These are phyloP conservation scores for Cystofilobasidium ferigula DNA, from an alignment of 768 basidiomycete species.

Conservation along the genomic window DNA sequence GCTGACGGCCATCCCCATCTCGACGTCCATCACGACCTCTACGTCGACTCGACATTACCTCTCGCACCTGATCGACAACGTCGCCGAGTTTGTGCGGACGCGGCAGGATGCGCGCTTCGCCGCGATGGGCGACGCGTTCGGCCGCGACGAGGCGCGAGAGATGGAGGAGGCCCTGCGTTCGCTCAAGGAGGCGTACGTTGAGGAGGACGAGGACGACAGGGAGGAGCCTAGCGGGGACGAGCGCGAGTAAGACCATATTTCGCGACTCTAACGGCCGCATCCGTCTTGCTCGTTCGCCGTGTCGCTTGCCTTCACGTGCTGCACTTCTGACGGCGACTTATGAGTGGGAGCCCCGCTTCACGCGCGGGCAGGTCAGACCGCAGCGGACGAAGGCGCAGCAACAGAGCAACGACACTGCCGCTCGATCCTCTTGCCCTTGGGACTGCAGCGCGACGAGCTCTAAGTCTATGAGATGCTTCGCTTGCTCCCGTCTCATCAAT, in stretches of 20 bases:
- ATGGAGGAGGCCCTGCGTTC: slow-evolving; percentile 8
- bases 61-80: slow-evolving; percentile 1
- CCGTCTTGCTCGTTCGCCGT: too few species aligned
- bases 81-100: slow-evolving; percentile 2
- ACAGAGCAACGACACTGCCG: too few species aligned
- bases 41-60: slow-evolving; percentile 10
- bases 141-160: slow-evolving; percentile 15
- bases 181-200: slow-evolving; percentile 8
- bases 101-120: background rate
- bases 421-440: too few species aligned
- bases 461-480: too few species aligned
- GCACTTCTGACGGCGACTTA: too few species aligned
- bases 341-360: too few species aligned
- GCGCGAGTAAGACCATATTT: background rate
- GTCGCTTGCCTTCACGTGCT: too few species aligned
- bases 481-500: too few species aligned
- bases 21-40: slow-evolving; percentile 3
- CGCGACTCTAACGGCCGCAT: too few species aligned
- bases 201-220: slow-evolving; percentile 9
- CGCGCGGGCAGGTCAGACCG: too few species aligned
- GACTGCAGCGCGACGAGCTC: too few species aligned
- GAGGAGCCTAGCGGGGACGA: slow-evolving; percentile 9
- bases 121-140: slow-evolving; percentile 14
- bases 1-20: background rate
- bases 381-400: too few species aligned